Conservation (phyloP, 2,329 filamentous ascomycete species). For the Botrytis pseudocinerea region DNA sequence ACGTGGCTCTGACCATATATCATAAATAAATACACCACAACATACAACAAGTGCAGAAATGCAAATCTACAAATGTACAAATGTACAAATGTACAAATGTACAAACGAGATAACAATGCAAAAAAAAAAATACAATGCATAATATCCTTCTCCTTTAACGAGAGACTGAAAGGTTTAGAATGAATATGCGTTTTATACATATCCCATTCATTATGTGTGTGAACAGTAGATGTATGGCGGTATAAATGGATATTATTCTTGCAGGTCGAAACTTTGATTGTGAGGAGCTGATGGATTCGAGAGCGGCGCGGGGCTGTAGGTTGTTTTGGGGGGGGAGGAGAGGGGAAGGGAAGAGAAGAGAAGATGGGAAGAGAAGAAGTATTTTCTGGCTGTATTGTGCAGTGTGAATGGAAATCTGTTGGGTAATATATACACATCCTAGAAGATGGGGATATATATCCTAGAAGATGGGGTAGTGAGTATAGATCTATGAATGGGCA, state of each 20-base stretch:
- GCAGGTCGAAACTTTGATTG: not conserved
- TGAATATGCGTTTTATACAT: too few species aligned
- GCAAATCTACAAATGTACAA: not conserved
- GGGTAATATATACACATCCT: too few species aligned
- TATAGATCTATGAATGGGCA: not conserved
- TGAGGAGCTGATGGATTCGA: fast-evolving
- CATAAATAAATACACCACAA: too few species aligned
- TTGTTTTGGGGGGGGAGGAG: not conserved
- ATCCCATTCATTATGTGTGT: too few species aligned
- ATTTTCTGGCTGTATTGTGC: too few species aligned
- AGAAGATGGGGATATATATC: not conserved
- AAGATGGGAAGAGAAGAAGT: too few species aligned
- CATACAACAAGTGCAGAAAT: not conserved
- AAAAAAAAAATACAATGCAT: not conserved
- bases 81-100: not conserved
- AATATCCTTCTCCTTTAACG: not conserved
- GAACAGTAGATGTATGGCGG: not conserved
- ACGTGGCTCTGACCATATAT: not conserved
- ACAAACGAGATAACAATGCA: not conserved
- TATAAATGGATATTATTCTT: not conserved
- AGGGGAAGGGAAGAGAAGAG: too few species aligned
- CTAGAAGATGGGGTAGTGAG: not conserved
- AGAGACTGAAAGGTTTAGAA: not conserved
- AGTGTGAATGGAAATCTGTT: not conserved
- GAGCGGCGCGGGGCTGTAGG: too few species aligned